Conservation (phyloP, 495 filamentous ascomycete species). For the Tuber brumale region DNA sequence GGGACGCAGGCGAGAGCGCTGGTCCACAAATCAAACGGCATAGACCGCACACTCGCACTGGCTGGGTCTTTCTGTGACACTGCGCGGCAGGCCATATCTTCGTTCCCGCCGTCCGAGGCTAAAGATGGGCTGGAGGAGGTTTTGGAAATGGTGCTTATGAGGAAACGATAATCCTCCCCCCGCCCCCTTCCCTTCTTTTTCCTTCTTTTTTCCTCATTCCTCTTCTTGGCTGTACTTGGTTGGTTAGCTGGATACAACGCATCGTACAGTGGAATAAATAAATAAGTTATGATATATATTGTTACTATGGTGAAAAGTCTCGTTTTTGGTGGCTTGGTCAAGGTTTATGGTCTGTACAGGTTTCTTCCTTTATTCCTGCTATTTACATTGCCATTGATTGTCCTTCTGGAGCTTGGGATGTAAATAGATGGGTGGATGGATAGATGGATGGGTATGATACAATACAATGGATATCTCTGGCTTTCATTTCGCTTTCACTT, state of each 20-base stretch:
- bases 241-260: not conserved
- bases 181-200: not conserved
- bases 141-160: conserved; percentile 82
- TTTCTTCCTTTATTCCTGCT: not conserved
- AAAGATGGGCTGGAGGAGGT: conserved; percentile 87
- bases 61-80: conserved; percentile 85
- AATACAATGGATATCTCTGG: not conserved
- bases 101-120: conserved; percentile 85
- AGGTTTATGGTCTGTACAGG: not conserved
- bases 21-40: conserved; percentile 72
- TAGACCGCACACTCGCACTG: conserved; percentile 71
- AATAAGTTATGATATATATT: not conserved
- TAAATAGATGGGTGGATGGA: not conserved
- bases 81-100: conserved; percentile 71
- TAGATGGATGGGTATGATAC: not conserved
- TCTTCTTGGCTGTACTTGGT: not conserved
- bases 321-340: not conserved
- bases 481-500: not conserved
- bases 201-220: not conserved
- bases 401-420: not conserved
- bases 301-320: not conserved
- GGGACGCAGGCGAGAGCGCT: conserved; percentile 67
- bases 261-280: not conserved
- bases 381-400: not conserved
- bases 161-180: conserved; percentile 60